These are phyloP conservation scores for Pythium aristosporum DNA, from an alignment of 352 stramenopile species.

Conservation along the genomic window DNA sequence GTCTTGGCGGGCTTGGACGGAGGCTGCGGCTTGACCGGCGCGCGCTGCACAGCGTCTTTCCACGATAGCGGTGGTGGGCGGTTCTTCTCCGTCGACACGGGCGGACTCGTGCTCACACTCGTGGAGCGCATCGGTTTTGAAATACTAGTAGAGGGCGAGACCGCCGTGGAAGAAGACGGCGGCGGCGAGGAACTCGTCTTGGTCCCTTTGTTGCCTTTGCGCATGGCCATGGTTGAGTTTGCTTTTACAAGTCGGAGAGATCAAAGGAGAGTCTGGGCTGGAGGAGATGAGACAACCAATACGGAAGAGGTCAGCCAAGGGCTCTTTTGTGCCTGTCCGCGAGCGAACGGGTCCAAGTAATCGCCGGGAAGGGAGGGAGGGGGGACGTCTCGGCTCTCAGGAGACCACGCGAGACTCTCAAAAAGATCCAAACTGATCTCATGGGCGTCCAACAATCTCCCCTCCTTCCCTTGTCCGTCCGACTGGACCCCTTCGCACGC, in stretches of 20 bases:
- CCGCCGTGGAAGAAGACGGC: not conserved
- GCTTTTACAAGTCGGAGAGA: not conserved
- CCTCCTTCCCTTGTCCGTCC: not conserved
- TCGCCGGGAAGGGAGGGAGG: not conserved
- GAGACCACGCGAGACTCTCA: not conserved
- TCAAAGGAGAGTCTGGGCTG: no score
- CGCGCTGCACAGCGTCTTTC: slow-evolving; percentile 41
- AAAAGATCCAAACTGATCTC: slow-evolving; percentile 1
- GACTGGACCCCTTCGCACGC: not conserved
- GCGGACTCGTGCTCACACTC: slow-evolving; percentile 15
- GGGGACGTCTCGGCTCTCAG: not conserved
- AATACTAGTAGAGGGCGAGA: not conserved
- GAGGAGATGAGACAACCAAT: not conserved
- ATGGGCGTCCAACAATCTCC: not conserved
- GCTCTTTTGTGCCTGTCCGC: not conserved
- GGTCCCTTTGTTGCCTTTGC: slow-evolving; percentile 7
- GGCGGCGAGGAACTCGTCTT: not conserved
- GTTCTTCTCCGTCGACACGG: slow-evolving; percentile 5
- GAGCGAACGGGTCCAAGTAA: not conserved
- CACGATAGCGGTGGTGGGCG: slow-evolving; percentile 32
- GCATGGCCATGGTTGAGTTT: slow-evolving; percentile 15
- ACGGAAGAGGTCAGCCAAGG: not conserved
- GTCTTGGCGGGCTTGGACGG: slow-evolving; percentile 9
- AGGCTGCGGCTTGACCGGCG: slow-evolving; percentile 20
- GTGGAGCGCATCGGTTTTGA: slow-evolving; percentile 14